A percentile compares a stretch with the other conserved stretches of the same genome.
These are phyloP conservation scores for Cinnamomum chago DNA, from an alignment of 164 flowering plant species.

Conservation along the genomic window DNA sequence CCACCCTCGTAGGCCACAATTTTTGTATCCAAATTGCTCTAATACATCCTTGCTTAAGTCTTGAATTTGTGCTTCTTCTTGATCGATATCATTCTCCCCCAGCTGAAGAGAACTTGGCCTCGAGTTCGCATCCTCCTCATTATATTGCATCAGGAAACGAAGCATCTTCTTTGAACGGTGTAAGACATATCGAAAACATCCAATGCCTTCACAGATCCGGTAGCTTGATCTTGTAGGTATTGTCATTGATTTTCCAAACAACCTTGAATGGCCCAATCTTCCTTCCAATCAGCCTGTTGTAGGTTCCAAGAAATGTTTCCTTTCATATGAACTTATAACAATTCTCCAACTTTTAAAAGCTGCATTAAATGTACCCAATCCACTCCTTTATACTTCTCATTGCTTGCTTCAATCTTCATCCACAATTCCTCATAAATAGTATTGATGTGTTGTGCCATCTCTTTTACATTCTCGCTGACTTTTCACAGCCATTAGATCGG, in stretches of 20 bases:
- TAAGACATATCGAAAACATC: neutral
- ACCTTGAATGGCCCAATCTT: neutral
- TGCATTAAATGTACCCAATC: neutral
- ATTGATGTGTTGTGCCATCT: neutral
- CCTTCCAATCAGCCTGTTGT: neutral
- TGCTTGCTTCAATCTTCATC: neutral
- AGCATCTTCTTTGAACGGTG: neutral
- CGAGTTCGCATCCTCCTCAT: neutral
- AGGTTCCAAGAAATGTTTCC: neutral
- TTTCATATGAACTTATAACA: neutral
- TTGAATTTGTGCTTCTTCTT: no score
- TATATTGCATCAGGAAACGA: neutral
- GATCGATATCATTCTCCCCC: neutral
- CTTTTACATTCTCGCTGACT: neutral
- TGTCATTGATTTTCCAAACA: neutral
- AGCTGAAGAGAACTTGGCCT: neutral
- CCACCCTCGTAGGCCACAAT: no score
- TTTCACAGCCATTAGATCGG: neutral
- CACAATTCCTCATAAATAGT: neutral
- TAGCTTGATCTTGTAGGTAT: neutral
- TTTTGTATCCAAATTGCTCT: no score
- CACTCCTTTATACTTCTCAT: neutral
- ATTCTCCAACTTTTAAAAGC: neutral
- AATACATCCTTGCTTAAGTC: no score
- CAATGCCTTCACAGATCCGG: neutral